A percentile compares a stretch with the other conserved stretches of the same genome.
Evolutionary conservation across 352 stramenopile genomes (phyloP).

Genomic region (Ophiocytium majus): DNA sequence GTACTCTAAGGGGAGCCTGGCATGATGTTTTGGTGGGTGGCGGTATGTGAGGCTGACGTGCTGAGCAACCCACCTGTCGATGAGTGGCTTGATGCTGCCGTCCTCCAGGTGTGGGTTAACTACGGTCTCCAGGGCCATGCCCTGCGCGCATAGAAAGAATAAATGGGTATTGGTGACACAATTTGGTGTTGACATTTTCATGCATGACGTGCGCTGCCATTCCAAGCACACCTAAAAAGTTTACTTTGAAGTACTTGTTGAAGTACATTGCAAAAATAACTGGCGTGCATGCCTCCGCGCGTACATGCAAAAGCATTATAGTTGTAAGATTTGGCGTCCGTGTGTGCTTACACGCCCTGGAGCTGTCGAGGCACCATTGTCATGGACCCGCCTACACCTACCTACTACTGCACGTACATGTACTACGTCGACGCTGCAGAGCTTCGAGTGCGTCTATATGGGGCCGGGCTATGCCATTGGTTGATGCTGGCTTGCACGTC

Average conservation of each 20-base stretch:
- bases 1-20: too few relatives aligned
- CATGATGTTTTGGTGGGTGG: not conserved
- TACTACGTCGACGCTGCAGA: too few relatives aligned
- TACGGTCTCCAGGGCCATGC: not conserved
- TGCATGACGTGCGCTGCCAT: not conserved
- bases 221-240: not conserved
- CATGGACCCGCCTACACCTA: too few relatives aligned
- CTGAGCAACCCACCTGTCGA: constrained; percentile 1
- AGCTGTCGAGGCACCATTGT: too few relatives aligned
- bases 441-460: too few relatives aligned
- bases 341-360: too few relatives aligned
- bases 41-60: not conserved
- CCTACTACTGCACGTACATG: too few relatives aligned
- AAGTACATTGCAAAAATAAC: not conserved
- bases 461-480: too few relatives aligned
- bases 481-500: too few relatives aligned
- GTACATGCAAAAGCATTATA: not conserved
- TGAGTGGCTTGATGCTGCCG: not conserved
- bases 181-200: not conserved
- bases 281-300: not conserved
- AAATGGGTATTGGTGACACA: not conserved
- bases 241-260: not conserved
- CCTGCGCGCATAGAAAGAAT: not conserved
- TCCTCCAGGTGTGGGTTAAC: not conserved
- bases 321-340: not conserved